phyloP scores from a whole-genome alignment of 1,284 basidiomycete genomes.

The Trametes versicolor region DNA sequence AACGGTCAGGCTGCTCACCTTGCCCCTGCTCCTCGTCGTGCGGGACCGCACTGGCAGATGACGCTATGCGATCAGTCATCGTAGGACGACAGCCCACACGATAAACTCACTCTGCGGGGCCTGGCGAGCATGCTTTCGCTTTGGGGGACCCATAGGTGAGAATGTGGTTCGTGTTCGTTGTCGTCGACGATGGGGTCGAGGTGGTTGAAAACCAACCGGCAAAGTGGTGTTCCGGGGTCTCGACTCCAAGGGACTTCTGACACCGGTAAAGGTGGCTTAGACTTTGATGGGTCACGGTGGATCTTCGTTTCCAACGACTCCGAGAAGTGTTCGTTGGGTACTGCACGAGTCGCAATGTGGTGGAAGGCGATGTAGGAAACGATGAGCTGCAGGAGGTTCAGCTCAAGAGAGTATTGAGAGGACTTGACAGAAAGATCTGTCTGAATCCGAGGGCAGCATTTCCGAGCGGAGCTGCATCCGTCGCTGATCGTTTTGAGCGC shows the following conservation, averaged over 20 bases:
- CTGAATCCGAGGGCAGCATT: slow-evolving; percentile 16
- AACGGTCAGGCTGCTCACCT: slow-evolving; percentile 49
- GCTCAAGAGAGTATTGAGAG: not conserved
- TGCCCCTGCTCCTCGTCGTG: slow-evolving; percentile 69
- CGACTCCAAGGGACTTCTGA: slow-evolving; percentile 39
- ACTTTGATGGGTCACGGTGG: not conserved
- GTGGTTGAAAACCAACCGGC: slow-evolving; percentile 33
- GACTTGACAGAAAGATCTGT: slow-evolving; percentile 32
- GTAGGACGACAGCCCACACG: slow-evolving; percentile 17
- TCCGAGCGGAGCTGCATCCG: slow-evolving; percentile 6
- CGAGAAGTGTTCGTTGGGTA: no score
- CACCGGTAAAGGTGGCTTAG: slow-evolving; percentile 28
- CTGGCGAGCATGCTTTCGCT: slow-evolving; percentile 45
- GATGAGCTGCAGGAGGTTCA: slow-evolving; percentile 7
- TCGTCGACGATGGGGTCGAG: slow-evolving; percentile 27
- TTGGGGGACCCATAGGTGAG: slow-evolving; percentile 42
- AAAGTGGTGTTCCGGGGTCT: slow-evolving; percentile 39
- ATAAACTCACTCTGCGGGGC: slow-evolving; percentile 45
- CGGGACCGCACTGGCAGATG: slow-evolving; percentile 64
- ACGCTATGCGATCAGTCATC: slow-evolving; percentile 35
- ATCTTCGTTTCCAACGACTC: not conserved
- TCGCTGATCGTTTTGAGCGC: slow-evolving; percentile 11
- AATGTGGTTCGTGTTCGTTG: slow-evolving; percentile 20
- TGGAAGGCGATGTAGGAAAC: not conserved
- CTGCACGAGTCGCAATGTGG: no score